Base-by-base conservation (phyloP, 2,329 filamentous ascomycete genomes). In the Aschersonia sp. region DNA sequence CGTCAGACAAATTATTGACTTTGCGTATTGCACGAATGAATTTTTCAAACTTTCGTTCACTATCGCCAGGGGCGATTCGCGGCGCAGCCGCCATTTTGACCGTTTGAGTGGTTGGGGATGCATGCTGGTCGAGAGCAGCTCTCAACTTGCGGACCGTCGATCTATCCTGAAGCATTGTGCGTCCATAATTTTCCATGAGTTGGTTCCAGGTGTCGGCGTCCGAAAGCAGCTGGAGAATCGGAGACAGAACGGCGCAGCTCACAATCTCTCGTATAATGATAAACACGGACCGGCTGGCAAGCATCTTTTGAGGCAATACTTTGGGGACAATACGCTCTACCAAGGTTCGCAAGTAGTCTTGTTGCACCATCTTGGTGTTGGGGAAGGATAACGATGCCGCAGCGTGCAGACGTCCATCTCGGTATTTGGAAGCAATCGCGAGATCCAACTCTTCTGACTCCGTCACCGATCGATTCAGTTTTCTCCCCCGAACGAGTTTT, bases 161-260 rank as follows among this genome's bases (percentile, higher is more conserved):
- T 39, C 94, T 80, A 62, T 98, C 94, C 63, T 97, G 92, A 42
- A 98, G 73, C 69, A 94, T 83, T 30, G 84, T 83, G 45, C 86
- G 81, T 14, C 88, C 85, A 64, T 83, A 87, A 48, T 83, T 89
- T 64, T 97, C 90, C 74, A 97, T 87, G 50, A 95, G 66, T 63
- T 96, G 89, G 58, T 98, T 97, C 90, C 90, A 98, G 7, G 85
- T 94, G 67, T 98, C 94, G 1, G 94, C 89, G 56, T 98, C 90
- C 5, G 86, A 79, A 14, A 98, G 69, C 52, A 88, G 70, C 56
- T 83, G 80, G 60, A 96, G 73, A 29, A 94, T 69, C 1, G 92
- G 92, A 42, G 80, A 81, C 39, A 98, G 69, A 40, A 98, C 82
- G n/a, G 87, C 87, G 63, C 92, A 96, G 29, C 87, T 75, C n/a